Evolutionary conservation across 768 basidiomycete genomes (phyloP), one percentile per base, ranked within the genome.

Genomic region (Leccinum variicolor): DNA sequence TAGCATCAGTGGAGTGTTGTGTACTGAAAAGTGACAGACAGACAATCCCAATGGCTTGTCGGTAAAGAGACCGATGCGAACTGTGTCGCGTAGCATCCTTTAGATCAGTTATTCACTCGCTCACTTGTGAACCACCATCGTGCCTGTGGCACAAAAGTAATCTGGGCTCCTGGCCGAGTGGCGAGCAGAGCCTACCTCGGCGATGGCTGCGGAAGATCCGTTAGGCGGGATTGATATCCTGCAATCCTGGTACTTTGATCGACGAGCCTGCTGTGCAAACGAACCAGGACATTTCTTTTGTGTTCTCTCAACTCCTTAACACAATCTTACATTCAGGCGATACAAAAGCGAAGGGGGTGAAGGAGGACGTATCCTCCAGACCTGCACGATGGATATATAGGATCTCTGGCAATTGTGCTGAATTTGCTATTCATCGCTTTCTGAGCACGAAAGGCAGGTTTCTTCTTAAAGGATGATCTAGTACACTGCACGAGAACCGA

Each of bases 401-500:
- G 9, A 3, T 14, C 23, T 19, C 10, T 43, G 41, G 19, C n/a
- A 41, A 41, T 19, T n/a, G 19, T 10, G n/a, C n/a, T 43, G 21
- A 23, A 21, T 23, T 46, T 46, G 21, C 21, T 21, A 2, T 13
- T 46, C 45, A 8, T 46, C 7, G 23, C 23, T 5, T 46, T 46
- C 11, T 46, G 23, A 46, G 19, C 17, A 48, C 8, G 17, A 48
- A n/a, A 6, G 1, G 11, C 26, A 28, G 4, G 10, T 31, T 21
- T 28, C 26, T 7, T 31, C 33, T 6, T 43, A 21, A 23, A 41
- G n/a, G 7, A 3, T 26, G 41, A 6, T n/a, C 63, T 67, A 73
- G 45, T 70, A 69, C 56, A 76, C 72, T 51, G 68, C 69, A 39
- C 69, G 72, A 8, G 76, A 70, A 25, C 74, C 72, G 13, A 74